A percentile compares a stretch with the other conserved stretches of the same genome.
These are phyloP conservation scores for Calocybe cyanea DNA, from an alignment of 768 basidiomycete species.

Conservation along the genomic window DNA sequence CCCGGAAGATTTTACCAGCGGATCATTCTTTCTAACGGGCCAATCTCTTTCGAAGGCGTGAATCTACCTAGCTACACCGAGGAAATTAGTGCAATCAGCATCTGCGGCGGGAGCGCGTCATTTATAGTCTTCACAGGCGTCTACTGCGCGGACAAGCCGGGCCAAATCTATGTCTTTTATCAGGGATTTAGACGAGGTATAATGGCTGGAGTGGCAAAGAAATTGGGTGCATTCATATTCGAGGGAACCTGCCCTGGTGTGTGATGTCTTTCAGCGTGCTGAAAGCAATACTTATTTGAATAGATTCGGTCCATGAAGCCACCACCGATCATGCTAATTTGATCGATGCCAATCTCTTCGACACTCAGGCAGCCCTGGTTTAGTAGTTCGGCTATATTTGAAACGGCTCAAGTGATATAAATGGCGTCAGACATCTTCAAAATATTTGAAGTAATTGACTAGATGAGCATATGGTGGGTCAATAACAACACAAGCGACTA, in stretches of 20 bases:
- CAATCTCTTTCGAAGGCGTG: background rate
- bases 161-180: background rate
- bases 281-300: no score
- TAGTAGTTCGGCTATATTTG: no score
- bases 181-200: background rate
- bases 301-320: no score
- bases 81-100: constrained; percentile 9
- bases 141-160: constrained; percentile 3
- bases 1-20: background rate
- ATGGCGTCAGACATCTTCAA: no score
- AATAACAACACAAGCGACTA: no score
- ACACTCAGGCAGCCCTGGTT: no score
- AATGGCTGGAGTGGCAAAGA: constrained; percentile 1
- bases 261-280: background rate
- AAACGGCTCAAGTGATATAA: no score
- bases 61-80: constrained; percentile 7
- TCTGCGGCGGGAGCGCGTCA: constrained; percentile 12
- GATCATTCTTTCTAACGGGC: background rate
- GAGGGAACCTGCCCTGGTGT: constrained; percentile 10
- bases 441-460: no score
- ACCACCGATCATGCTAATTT: no score
- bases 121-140: constrained; percentile 9
- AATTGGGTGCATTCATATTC: constrained; percentile 8
- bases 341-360: no score
- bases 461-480: no score